Percentiles rank a stretch among this genome's conserved stretches.
Conservation (phyloP, 306 rosid genomes). For the Pyrus bretschneideri region DNA sequence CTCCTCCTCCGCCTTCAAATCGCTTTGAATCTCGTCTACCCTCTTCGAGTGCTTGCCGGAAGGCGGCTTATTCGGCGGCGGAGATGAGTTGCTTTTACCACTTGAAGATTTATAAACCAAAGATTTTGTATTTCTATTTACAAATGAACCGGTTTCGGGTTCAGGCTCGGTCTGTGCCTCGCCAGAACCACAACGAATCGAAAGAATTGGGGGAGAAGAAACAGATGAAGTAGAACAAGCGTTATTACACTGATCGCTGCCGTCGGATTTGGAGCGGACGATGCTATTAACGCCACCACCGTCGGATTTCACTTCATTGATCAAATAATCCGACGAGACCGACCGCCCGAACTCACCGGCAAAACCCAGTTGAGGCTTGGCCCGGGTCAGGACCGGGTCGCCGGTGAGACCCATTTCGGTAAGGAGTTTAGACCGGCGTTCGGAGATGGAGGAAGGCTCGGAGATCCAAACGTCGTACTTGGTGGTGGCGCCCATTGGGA, state of each 20-base stretch:
- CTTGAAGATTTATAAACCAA: constrained; percentile 25
- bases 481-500: constrained; percentile 45
- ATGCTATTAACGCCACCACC: constrained; percentile 17
- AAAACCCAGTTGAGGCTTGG: constrained; percentile 15
- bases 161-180: neutral
- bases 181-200: constrained; percentile 14
- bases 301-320: constrained; percentile 18
- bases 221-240: constrained; percentile 21
- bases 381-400: constrained; percentile 53
- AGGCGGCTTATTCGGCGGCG: constrained; percentile 54
- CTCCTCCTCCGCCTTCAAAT: constrained; percentile 25
- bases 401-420: constrained; percentile 64
- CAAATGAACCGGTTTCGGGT: constrained; percentile 27
- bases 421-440: constrained; percentile 75
- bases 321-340: constrained; percentile 39
- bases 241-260: constrained; percentile 20
- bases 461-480: constrained; percentile 91
- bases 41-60: constrained; percentile 39
- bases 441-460: constrained; percentile 81
- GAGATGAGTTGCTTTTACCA: constrained; percentile 30
- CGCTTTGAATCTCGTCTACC: constrained; percentile 42
- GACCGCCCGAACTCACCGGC: constrained; percentile 40
- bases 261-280: constrained; percentile 61
- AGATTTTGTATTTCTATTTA: constrained; percentile 27
- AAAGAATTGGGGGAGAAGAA: constrained; percentile 31